Evolutionary conservation across 176 grass and related monocot genomes (phyloP), one percentile per base, ranked within the genome.

Genomic region (Leersia perrieri): DNA sequence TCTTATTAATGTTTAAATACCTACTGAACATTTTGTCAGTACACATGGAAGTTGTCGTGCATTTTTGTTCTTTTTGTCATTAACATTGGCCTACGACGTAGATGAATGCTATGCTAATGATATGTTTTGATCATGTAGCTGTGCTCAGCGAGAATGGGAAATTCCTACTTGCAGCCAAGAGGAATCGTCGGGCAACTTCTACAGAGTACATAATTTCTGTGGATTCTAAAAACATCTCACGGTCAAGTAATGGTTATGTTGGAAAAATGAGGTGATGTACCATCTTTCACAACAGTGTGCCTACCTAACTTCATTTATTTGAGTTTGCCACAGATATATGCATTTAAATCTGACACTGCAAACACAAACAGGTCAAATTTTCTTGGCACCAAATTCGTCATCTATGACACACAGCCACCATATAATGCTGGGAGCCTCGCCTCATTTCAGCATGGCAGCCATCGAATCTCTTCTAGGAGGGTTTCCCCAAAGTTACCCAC

Each of bases 131-230:
- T 55, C 80, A 88, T 89, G 81, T 75, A 97, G 94, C 86, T 83
- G 94, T 91, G 70, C 91, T 94, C 58, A 88, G 86, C 15, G 94
- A 96, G 63, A 88, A 88, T 33, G 90, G 93, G 9, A 96, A 96
- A 25, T 96, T 96, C 80, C 66, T 97, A 34, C 81, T 97, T 85
- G 92, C 91, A 55, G 94, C 94, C 51, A 97, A 87, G 88, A 90
- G 94, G 87, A 97, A 57, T 73, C 88, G 88, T 9, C 84, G 82
- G 33, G 80, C 89, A 75, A 93, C 94, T 60, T 94, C 55, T 76
- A 97, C 94, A 0, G 94, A 97, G 67, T 97, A 97, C 60, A 70
- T 89, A 84, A 93, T 97, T 82, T 97, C 94, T 32, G 84, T 89
- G 81, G 94, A 97, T 83, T 67, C 81, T 61, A 90, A 83, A 34